Evolutionary conservation across 495 filamentous ascomycete genomes (phyloP).

Genomic region (Annulohypoxylon stygium): DNA sequence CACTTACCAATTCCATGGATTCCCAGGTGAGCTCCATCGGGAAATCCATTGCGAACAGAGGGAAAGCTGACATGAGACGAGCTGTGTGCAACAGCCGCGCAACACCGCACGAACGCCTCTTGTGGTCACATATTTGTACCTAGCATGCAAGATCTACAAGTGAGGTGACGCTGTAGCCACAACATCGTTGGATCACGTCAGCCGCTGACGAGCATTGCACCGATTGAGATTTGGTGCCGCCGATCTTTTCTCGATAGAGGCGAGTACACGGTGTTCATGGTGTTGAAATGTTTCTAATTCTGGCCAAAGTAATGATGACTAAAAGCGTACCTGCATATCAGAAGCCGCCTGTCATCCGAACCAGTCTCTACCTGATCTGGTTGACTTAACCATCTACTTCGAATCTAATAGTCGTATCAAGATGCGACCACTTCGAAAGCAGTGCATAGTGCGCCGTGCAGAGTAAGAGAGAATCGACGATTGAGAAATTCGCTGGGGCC

Average conservation of each 20-base stretch:
- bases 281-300: constrained; percentile 15
- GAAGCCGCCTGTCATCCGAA: background rate
- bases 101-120: background rate
- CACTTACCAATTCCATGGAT: background rate
- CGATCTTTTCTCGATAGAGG: constrained; percentile 4
- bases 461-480: background rate
- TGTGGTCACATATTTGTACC: background rate
- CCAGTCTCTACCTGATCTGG: background rate
- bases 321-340: constrained; percentile 22
- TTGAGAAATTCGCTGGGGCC: background rate
- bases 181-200: constrained; percentile 26
- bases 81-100: background rate
- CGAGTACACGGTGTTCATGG: background rate
- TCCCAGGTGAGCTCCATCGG: background rate
- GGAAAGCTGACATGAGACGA: constrained; percentile 12
- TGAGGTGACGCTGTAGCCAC: constrained; percentile 5
- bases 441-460: background rate
- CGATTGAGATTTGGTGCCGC: constrained; percentile 4
- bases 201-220: constrained; percentile 26
- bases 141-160: constrained; percentile 26
- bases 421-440: background rate
- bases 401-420: constrained; percentile 3
- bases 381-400: background rate
- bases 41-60: constrained; percentile 13
- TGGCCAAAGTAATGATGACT: constrained; percentile 5